Conservation (phyloP, 1,284 basidiomycete species). For the Volvariella volvacea region DNA sequence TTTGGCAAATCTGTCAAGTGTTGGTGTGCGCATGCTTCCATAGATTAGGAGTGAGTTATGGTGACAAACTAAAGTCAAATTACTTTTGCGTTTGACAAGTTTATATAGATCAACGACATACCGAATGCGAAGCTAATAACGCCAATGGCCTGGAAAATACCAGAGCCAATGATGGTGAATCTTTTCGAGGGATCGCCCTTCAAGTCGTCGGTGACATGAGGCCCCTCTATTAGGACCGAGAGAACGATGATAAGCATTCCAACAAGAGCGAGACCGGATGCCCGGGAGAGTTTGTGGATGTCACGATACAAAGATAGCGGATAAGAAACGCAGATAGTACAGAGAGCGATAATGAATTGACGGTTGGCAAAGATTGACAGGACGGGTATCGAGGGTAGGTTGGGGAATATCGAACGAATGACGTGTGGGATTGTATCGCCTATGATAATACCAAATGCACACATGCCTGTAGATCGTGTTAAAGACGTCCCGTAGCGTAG, state of each 20-base stretch:
- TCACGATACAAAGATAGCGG: slow-evolving; percentile 95
- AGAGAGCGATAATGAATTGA: slow-evolving; percentile 81
- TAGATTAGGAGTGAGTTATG: slow-evolving; percentile 95
- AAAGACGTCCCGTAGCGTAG: not conserved
- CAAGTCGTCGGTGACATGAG: slow-evolving; percentile 71
- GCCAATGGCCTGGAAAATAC: slow-evolving; percentile 87
- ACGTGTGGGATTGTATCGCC: slow-evolving; percentile 97
- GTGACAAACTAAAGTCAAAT: slow-evolving; percentile 61
- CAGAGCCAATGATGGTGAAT: slow-evolving; percentile 69
- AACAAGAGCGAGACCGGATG: slow-evolving; percentile 81
- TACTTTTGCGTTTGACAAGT: not conserved
- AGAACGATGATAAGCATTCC: slow-evolving; percentile 94
- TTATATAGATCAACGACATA: slow-evolving; percentile 11
- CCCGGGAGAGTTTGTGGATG: slow-evolving; percentile 94
- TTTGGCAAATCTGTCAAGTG: slow-evolving; percentile 88
- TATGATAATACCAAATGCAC: slow-evolving; percentile 92
- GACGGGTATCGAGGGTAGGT: slow-evolving; percentile 61
- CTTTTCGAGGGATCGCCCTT: slow-evolving; percentile 71
- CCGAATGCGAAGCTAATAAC: slow-evolving; percentile 92
- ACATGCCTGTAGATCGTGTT: slow-evolving; percentile 69
- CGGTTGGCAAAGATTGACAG: slow-evolving; percentile 79
- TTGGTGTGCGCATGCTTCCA: slow-evolving; percentile 87
- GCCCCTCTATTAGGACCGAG: slow-evolving; percentile 83
- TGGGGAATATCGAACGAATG: slow-evolving; percentile 81
- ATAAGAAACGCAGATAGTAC: slow-evolving; percentile 86